phyloP scores from a whole-genome alignment of 495 filamentous ascomycete species.

The Hypoxylon cercidicola region DNA sequence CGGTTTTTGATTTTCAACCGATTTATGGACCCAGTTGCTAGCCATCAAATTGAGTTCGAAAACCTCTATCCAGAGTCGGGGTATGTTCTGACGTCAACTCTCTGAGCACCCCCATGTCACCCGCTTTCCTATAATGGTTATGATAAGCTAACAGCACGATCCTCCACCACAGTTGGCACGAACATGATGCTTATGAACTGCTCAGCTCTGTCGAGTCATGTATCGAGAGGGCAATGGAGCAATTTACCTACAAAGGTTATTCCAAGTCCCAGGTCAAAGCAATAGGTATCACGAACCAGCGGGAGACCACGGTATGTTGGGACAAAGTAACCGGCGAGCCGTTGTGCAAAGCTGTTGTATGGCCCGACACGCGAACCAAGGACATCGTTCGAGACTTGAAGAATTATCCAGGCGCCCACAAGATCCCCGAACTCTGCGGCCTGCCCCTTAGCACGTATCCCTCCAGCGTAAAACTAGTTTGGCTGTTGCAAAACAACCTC shows the following conservation, averaged over 20 bases:
- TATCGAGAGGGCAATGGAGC: conserved; percentile 81
- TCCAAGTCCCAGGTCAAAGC: conserved; percentile 78
- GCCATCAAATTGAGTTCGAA: conserved; percentile 91
- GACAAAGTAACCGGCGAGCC: conserved; percentile 87
- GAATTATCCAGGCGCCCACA: conserved; percentile 69
- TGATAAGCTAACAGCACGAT: conserved; percentile 27
- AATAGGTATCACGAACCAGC: conserved; percentile 93
- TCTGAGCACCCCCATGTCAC: neutral
- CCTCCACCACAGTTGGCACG: conserved; percentile 77
- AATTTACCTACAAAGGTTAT: conserved; percentile 78
- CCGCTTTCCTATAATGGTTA: conserved; percentile 16
- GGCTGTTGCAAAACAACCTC: conserved; percentile 80
- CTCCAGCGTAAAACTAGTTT: conserved; percentile 87
- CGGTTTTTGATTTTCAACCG: conserved; percentile 93
- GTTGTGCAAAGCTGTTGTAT: conserved; percentile 89
- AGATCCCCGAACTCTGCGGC: conserved; percentile 79
- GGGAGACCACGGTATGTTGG: conserved; percentile 94
- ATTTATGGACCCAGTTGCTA: conserved; percentile 79
- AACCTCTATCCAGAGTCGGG: conserved; percentile 90
- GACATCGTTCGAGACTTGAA: conserved; percentile 85
- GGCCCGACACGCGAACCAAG: conserved; percentile 90
- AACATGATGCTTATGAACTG: conserved; percentile 88
- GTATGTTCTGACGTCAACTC: conserved; percentile 63
- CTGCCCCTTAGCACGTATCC: conserved; percentile 94
- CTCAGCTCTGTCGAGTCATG: conserved; percentile 82